Evolutionary conservation across 2,329 filamentous ascomycete genomes (phyloP), one percentile per base, ranked within the genome.

Genomic region (Chaetomium strumarium): DNA sequence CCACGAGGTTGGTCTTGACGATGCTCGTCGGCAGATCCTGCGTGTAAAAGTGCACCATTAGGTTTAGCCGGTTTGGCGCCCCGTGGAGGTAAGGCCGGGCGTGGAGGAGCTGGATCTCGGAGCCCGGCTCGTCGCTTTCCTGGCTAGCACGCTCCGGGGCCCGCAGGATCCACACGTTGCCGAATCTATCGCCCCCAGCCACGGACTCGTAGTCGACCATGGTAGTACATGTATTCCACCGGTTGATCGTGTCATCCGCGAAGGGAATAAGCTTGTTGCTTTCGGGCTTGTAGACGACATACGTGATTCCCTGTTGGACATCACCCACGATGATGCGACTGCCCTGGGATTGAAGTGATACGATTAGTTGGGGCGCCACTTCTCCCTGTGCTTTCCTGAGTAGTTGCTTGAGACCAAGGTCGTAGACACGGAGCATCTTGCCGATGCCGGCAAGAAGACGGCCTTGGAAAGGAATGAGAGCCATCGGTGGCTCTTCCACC

Each of bases 151-250:
- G 93, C 55, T 84, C 76, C 0, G 92, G 90, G 63, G 88, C 93
- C 44, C 93, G 86, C 30, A 99, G 78, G 41, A 99, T 81, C 85
- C 90, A 99, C 14, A 99, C 72, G 63, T 99, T 99, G 55, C 93
- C 95, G 60, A 99, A 99, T 67, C 96, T 97, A 73, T 99, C 93
- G 34, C 92, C 92, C 34, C 92, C 93, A 2, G 90, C 91, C 20
- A 88, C 84, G 1, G 93, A 95, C 67, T 99, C 93, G 69, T 99
- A 99, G 70, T 99, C 93, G 2, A 97, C 85, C 90, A 99, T 96
- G 2, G 90, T 81, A 1, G 88, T 86, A 60, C 88, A 88, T 0
- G 90, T 95, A 1, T 90, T 95, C 88, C 91, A 97, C 31, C 93
- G 84, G 46, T 90, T 79, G 55, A 96, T 80, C 7, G 85, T 86